phyloP scores from a whole-genome alignment of 2,329 filamentous ascomycete genomes.

The Aspergillus fijiensis region DNA sequence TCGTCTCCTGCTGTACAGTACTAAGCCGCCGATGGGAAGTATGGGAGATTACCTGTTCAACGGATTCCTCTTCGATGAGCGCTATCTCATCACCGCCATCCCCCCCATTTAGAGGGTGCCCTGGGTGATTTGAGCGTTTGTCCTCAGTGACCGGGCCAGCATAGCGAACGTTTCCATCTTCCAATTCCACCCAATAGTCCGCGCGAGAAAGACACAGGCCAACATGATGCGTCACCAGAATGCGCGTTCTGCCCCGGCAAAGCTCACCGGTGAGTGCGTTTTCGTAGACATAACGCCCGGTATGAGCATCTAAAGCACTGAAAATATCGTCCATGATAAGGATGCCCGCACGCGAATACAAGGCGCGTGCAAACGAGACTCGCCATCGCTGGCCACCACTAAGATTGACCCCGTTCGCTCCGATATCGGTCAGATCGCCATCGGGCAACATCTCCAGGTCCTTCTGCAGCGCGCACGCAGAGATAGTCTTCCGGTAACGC shows the following conservation, averaged over 20 bases:
- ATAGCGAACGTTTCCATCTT: slow-evolving; percentile 3
- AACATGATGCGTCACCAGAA: slow-evolving; percentile 69
- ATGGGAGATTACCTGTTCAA: background rate
- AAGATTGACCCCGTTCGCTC: slow-evolving; percentile 55
- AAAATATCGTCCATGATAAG: slow-evolving; percentile 78
- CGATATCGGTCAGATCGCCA: slow-evolving; percentile 74
- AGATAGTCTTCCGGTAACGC: slow-evolving; percentile 67
- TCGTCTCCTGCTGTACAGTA: background rate
- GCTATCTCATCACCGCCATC: background rate
- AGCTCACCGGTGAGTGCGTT: slow-evolving; percentile 70
- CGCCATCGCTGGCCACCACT: slow-evolving; percentile 81
- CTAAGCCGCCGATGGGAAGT: background rate
- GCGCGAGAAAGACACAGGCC: background rate
- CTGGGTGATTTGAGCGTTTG: background rate
- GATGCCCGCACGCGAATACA: slow-evolving; percentile 73
- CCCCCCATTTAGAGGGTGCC: background rate
- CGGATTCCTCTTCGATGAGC: background rate
- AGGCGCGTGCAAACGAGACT: slow-evolving; percentile 70
- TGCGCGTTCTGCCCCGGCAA: slow-evolving; percentile 67
- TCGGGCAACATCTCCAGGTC: slow-evolving; percentile 72
- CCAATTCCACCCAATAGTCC: slow-evolving; percentile 6
- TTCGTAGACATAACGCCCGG: slow-evolving; percentile 73
- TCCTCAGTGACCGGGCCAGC: background rate
- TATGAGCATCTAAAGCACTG: slow-evolving; percentile 73
- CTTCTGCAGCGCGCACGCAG: slow-evolving; percentile 69